These are phyloP conservation scores for Wickerhamomyces sp. DNA, from an alignment of 1,139 yeast genomes.

Conservation along the genomic window DNA sequence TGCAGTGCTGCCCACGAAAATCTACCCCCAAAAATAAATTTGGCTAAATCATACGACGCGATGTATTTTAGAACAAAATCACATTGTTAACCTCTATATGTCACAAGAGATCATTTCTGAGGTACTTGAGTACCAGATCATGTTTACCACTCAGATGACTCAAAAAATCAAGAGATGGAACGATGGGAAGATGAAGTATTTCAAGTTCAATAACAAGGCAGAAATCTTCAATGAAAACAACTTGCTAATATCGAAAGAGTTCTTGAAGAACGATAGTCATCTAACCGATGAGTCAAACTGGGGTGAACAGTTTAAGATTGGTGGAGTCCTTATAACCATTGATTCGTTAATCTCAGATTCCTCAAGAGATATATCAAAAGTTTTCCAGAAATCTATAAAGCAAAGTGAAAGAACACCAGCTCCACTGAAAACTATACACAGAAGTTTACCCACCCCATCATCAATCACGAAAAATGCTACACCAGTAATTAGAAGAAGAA, in stretches of 20 bases:
- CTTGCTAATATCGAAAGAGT: conserved; percentile 33
- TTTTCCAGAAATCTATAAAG: conserved; percentile 8
- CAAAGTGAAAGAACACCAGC: background rate
- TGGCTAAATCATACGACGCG: no score
- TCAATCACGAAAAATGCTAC: background rate
- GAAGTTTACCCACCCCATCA: background rate
- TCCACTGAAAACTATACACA: conserved; percentile 1
- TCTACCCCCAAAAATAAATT: no score
- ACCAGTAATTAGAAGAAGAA: conserved; percentile 4
- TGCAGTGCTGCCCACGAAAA: no score
- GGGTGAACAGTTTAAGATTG: conserved; percentile 23
- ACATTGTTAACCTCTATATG: conserved; percentile 8
- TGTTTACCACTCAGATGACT: conserved; percentile 41
- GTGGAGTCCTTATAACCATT: conserved; percentile 19
- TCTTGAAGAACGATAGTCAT: conserved; percentile 21
- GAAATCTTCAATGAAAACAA: conserved; percentile 39
- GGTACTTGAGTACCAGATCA: conserved; percentile 34
- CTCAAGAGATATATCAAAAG: conserved; percentile 14
- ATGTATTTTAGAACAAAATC: no score
- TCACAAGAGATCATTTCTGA: conserved; percentile 27
- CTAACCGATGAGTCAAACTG: conserved; percentile 7
- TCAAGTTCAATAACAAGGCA: conserved; percentile 43
- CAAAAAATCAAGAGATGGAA: conserved; percentile 52
- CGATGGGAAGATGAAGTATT: conserved; percentile 47
- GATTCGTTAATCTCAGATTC: conserved; percentile 11